phyloP scores from a whole-genome alignment of 2,329 filamentous ascomycete genomes.

The Fusarium brachygibbosum region DNA sequence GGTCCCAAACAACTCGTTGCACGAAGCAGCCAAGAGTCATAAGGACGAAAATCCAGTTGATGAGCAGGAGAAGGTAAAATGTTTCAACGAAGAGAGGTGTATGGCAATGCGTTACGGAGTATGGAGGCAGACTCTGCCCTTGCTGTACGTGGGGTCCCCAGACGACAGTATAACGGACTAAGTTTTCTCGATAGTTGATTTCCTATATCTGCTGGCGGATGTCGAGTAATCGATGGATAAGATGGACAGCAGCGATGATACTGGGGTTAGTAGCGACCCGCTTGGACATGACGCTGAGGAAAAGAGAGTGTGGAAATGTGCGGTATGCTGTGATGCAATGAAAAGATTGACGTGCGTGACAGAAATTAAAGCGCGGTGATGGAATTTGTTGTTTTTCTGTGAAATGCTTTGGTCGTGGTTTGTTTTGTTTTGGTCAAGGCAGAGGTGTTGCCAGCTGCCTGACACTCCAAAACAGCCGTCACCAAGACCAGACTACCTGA shows the following conservation, averaged over 20 bases:
- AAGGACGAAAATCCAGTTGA: too few species aligned
- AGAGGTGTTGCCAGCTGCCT: slow-evolving; percentile 25
- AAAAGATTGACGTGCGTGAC: neutral
- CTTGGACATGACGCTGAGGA: neutral
- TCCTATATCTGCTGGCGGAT: neutral
- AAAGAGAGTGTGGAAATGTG: neutral
- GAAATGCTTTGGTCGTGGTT: slow-evolving; percentile 8
- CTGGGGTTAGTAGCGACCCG: too few species aligned
- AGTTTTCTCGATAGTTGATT: neutral
- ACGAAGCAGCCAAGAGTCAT: neutral
- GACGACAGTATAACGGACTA: too few species aligned
- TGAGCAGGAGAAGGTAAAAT: too few species aligned
- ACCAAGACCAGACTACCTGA: neutral
- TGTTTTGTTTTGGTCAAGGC: slow-evolving; percentile 11
- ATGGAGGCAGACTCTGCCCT: too few species aligned
- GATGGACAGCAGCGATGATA: neutral
- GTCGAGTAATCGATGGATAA: too few species aligned
- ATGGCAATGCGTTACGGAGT: too few species aligned
- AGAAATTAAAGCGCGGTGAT: neutral
- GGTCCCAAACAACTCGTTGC: neutral
- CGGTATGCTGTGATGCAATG: neutral
- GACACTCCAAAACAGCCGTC: slow-evolving; percentile 10
- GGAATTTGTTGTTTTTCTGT: slow-evolving; percentile 3
- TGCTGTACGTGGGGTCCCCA: too few species aligned
- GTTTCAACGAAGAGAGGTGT: too few species aligned